These are phyloP conservation scores for Gillenia trifoliata DNA, from an alignment of 306 rosid species.

Conservation along the genomic window DNA sequence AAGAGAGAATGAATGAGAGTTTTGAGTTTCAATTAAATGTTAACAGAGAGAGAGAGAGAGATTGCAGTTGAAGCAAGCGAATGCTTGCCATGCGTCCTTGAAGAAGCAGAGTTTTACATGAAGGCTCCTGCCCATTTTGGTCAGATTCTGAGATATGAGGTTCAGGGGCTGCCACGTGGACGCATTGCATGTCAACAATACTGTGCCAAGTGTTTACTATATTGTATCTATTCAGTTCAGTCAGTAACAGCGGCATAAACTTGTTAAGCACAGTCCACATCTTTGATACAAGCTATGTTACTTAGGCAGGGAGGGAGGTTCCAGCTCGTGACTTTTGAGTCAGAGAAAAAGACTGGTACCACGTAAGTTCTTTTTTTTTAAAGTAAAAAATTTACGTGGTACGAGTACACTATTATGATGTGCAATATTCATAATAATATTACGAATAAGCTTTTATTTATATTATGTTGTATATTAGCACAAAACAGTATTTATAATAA, in stretches of 20 bases:
- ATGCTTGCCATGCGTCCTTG: slow-evolving; percentile 17
- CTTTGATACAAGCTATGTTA: neutral
- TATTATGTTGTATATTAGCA: too few relatives aligned
- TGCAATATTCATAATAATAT: too few relatives aligned
- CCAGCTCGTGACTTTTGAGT: too few relatives aligned
- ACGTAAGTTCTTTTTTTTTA: too few relatives aligned
- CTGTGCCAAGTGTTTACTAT: neutral
- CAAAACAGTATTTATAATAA: too few relatives aligned
- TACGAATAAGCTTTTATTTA: too few relatives aligned
- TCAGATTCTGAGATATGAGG: slow-evolving; percentile 48
- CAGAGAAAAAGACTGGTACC: too few relatives aligned
- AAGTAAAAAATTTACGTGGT: too few relatives aligned
- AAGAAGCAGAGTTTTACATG: slow-evolving; percentile 28
- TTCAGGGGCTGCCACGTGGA: slow-evolving; percentile 53
- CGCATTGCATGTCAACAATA: slow-evolving; percentile 29
- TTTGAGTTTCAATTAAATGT: neutral
- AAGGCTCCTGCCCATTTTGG: slow-evolving; percentile 8
- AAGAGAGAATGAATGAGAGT: slow-evolving; percentile 5
- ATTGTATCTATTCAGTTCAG: neutral
- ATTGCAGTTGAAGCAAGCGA: neutral
- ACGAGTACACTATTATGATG: too few relatives aligned
- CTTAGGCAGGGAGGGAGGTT: too few relatives aligned
- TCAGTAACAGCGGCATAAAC: neutral
- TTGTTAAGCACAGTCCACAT: neutral
- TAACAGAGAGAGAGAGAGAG: neutral